Base-by-base conservation (phyloP, 805 yeast genomes). In the Candida taoyuanica region DNA sequence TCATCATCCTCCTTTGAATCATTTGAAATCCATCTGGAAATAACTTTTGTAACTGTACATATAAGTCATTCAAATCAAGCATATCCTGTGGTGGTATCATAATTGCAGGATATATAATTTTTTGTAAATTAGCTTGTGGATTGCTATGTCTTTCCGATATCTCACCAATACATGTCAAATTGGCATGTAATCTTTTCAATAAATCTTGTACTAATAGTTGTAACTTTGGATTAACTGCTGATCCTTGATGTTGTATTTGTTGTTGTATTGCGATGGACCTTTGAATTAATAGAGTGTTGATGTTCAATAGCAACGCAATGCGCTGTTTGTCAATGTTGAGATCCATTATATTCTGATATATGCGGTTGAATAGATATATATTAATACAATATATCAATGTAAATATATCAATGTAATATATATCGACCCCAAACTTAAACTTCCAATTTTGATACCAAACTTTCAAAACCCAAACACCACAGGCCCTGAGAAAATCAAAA, bases 131-230 rank as follows among this genome's bases (percentile, higher is more conserved):
- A 1, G 37, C 34, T 3, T 30, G 27, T 3, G 42, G 33, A 8
- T 34, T 48, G 31, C 46, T 52, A 20, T 49, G 50, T 27, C 44
- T 53, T 20, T 55, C 60, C 7, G 51, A 44, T 1, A 55, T 34
- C 21, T 55, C 60, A 0, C 59, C 60, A 27, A 55, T 55, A 34
- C 60, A 55, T 2, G 58, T 52, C 7, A 55, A 33, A 27, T 55
- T 55, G 2, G 60, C 46, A 27, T 55, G 60, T 4, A 55, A 34
- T 36, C 60, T 43, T 24, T 55, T 55, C 18, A 55, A 15, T 2
- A 54, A 27, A 9, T 49, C 56, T 17, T 55, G 58, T 7, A 50
- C 36, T 7, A 55, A 26, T 8, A 46, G 39, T 15, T 43, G 49
- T 3, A 52, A 36, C 27, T 50, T 51, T 1, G 50, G 48, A 27